These are phyloP conservation scores for Madurella fahalii DNA, from an alignment of 2,329 filamentous ascomycete genomes.

Conservation along the genomic window DNA sequence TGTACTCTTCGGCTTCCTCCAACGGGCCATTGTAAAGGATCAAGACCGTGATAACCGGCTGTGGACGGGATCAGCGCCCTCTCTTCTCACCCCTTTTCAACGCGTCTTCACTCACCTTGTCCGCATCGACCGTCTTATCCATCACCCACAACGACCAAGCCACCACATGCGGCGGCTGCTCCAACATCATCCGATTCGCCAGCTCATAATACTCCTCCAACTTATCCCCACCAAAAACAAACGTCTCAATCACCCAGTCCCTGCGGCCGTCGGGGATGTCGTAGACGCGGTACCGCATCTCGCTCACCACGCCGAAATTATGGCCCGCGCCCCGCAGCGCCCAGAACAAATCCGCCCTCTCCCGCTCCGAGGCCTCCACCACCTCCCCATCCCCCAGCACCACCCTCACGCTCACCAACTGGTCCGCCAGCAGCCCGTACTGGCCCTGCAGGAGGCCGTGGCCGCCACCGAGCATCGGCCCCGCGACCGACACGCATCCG, in stretches of 20 bases:
- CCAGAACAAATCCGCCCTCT: slow-evolving; percentile 57
- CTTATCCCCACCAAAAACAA: slow-evolving; percentile 10
- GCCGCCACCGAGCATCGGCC: slow-evolving; percentile 33
- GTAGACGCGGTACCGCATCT: not conserved
- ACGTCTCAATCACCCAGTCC: slow-evolving; percentile 12
- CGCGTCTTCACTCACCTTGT: slow-evolving; percentile 1
- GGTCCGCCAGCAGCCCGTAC: slow-evolving; percentile 61
- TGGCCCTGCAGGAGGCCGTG: slow-evolving; percentile 63
- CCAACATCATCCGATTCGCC: slow-evolving; percentile 1
- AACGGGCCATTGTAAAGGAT: slow-evolving; percentile 4
- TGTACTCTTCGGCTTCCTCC: not conserved
- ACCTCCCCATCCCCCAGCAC: slow-evolving; percentile 59
- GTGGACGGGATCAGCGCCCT: not conserved
- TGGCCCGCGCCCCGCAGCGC: slow-evolving; percentile 65
- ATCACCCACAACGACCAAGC: slow-evolving; percentile 4
- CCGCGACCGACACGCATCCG: slow-evolving; percentile 5
- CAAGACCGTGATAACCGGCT: slow-evolving; percentile 10
- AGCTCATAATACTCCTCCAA: slow-evolving; percentile 14
- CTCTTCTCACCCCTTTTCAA: not conserved
- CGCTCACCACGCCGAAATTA: slow-evolving; percentile 31
- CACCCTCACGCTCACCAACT: slow-evolving; percentile 59
- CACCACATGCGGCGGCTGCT: slow-evolving; percentile 4
- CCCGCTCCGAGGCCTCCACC: slow-evolving; percentile 47
- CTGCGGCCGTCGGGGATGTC: too few species aligned
- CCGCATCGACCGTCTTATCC: slow-evolving; percentile 3